Percentiles rank a stretch among this genome's conserved stretches.
Evolutionary conservation across 2,329 filamentous ascomycete genomes (phyloP).

Genomic region (Aspergillus thermomutatus): DNA sequence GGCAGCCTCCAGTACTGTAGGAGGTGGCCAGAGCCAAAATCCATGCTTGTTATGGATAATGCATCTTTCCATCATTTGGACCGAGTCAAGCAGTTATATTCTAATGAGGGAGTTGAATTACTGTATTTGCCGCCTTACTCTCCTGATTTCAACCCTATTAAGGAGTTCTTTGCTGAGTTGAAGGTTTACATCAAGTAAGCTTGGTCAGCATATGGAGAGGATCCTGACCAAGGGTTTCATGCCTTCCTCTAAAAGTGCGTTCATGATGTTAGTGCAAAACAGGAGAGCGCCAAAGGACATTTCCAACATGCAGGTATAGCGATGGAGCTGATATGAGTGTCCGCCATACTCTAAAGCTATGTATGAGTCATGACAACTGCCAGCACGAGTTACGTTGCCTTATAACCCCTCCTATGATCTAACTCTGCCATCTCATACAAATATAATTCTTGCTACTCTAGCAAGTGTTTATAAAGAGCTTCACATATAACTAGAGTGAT

Average conservation of each 20-base stretch:
- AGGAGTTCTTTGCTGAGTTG: conserved; percentile 35
- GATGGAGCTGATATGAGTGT: no score
- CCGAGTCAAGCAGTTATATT: conserved; percentile 26
- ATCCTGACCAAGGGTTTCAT: conserved; percentile 18
- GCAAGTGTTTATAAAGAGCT: no score
- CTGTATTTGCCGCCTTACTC: conserved; percentile 34
- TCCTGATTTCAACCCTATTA: conserved; percentile 35
- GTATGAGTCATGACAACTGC: no score
- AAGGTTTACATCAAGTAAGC: conserved; percentile 33
- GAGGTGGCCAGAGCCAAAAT: conserved; percentile 24
- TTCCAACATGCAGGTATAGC: conserved; percentile 21
- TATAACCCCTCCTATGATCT: no score
- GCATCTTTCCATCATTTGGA: conserved; percentile 24
- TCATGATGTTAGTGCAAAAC: conserved; percentile 20
- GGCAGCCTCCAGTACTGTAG: conserved; percentile 23
- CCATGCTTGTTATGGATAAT: conserved; percentile 33
- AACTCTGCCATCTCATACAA: no score
- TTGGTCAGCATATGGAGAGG: conserved; percentile 20
- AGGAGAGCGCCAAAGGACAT: conserved; percentile 20
- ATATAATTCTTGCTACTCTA: no score
- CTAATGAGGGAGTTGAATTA: conserved; percentile 26
- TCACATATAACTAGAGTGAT: no score
- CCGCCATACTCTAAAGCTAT: no score
- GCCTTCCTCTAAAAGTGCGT: conserved; percentile 27
- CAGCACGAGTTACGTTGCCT: no score